A percentile compares a stretch with the other conserved stretches of the same genome.
Evolutionary conservation across 2,329 filamentous ascomycete genomes (phyloP).

Genomic region (Cladosporium sp.): DNA sequence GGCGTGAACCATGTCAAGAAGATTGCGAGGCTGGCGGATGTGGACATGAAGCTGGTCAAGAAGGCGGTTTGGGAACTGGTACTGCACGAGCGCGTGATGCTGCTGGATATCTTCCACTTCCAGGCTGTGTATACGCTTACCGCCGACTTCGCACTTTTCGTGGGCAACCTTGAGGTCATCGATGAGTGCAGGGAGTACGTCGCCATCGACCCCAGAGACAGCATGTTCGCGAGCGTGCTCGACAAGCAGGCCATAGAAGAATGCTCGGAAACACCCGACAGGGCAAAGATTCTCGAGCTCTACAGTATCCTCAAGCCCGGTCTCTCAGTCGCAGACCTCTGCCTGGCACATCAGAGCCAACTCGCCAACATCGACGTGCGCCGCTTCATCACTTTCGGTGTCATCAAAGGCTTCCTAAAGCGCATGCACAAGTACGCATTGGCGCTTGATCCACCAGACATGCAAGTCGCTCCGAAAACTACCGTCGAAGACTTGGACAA

Average conservation of each 20-base stretch:
- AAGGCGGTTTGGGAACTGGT: conserved; percentile 85
- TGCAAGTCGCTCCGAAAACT: not conserved
- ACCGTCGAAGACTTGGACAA: conserved; percentile 26
- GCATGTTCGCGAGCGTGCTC: conserved; percentile 18
- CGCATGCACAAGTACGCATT: conserved; percentile 84
- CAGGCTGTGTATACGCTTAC: conserved; percentile 85
- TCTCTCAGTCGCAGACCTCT: conserved; percentile 83
- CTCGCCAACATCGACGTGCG: conserved; percentile 81
- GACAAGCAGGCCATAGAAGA: conserved; percentile 2
- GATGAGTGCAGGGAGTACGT: conserved; percentile 89
- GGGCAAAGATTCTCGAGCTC: conserved; percentile 66
- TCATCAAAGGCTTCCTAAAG: conserved; percentile 93
- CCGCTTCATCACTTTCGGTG: conserved; percentile 89
- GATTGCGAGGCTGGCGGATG: conserved; percentile 81
- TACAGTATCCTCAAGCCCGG: conserved; percentile 85
- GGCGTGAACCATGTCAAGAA: conserved; percentile 86
- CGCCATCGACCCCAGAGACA: conserved; percentile 45
- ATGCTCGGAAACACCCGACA: conserved; percentile 11
- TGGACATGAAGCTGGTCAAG: conserved; percentile 81
- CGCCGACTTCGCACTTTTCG: conserved; percentile 74
- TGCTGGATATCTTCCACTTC: conserved; percentile 96
- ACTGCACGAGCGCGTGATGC: conserved; percentile 86
- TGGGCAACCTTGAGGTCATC: conserved; percentile 72
- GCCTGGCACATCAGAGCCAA: conserved; percentile 70
- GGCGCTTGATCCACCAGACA: conserved; percentile 21